Evolutionary conservation across 2,329 filamentous ascomycete genomes (phyloP).

Genomic region (Orbilia ellipsospora): DNA sequence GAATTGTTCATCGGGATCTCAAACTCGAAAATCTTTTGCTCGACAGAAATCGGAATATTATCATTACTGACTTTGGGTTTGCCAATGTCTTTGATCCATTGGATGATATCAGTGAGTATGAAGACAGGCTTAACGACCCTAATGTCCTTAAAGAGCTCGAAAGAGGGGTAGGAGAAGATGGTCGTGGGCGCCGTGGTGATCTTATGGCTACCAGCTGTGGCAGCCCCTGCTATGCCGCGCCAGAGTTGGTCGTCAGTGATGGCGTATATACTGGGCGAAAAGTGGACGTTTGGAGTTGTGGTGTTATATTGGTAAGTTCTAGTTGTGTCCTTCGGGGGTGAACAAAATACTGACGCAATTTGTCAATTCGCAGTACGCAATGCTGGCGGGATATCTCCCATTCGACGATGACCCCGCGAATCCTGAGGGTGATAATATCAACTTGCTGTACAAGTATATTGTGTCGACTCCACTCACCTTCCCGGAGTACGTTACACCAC

Average conservation of each 20-base stretch:
- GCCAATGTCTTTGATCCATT: constrained; percentile 94
- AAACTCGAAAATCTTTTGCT: constrained; percentile 96
- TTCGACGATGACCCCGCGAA: constrained; percentile 99
- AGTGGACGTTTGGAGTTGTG: constrained; percentile 99
- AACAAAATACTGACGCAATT: constrained; percentile 56
- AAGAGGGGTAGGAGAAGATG: constrained; percentile 72
- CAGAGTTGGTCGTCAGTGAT: constrained; percentile 96
- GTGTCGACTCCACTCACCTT: constrained; percentile 96
- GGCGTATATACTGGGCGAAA: constrained; percentile 97
- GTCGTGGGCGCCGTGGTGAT: constrained; percentile 77
- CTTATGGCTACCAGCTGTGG: constrained; percentile 99
- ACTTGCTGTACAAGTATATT: constrained; percentile 98
- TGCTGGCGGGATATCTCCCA: constrained; percentile 96
- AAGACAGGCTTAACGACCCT: constrained; percentile 84
- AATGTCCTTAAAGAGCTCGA: constrained; percentile 94
- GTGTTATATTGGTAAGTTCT: constrained; percentile 87
- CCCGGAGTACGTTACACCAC: constrained; percentile 97
- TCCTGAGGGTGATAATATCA: constrained; percentile 98
- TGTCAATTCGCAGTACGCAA: constrained; percentile 78
- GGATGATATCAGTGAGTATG: constrained; percentile 89
- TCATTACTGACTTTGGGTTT: constrained; percentile 99
- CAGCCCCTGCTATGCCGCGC: constrained; percentile 96
- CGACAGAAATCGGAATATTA: constrained; percentile 97
- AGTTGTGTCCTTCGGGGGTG: constrained; percentile 14
- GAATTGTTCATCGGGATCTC: constrained; percentile 95